Evolutionary conservation across 2,329 filamentous ascomycete genomes (phyloP).

Genomic region (Aspergillus caelatus): DNA sequence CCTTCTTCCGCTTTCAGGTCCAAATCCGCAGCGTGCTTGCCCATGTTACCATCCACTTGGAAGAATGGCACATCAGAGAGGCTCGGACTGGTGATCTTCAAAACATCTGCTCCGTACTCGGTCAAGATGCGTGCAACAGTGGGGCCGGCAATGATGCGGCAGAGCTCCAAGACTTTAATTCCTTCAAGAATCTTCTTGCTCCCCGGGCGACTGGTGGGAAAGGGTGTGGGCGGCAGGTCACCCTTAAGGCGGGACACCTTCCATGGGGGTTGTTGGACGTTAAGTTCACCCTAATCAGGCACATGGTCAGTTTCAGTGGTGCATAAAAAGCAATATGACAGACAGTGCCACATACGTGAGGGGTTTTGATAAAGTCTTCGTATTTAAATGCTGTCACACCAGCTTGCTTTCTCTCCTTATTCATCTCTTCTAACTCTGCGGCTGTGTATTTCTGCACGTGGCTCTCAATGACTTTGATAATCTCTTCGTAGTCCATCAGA

Average conservation of each 20-base stretch:
- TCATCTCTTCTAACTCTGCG: constrained; percentile 61
- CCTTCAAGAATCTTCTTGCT: constrained; percentile 51
- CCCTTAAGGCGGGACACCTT: constrained; percentile 36
- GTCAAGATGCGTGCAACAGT: constrained; percentile 69
- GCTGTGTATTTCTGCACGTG: constrained; percentile 59
- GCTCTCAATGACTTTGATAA: constrained; percentile 62
- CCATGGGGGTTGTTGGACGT: constrained; percentile 40
- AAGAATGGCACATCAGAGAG: constrained; percentile 74
- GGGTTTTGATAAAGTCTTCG: constrained; percentile 61
- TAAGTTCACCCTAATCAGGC: constrained; percentile 31
- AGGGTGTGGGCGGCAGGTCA: constrained; percentile 30
- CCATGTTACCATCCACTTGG: constrained; percentile 72
- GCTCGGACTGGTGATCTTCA: constrained; percentile 69
- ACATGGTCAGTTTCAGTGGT: not conserved
- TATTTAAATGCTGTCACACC: constrained; percentile 63
- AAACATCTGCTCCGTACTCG: constrained; percentile 71
- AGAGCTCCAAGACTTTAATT: constrained; percentile 72
- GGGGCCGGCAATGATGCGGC: constrained; percentile 73
- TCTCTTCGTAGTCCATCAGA: constrained; percentile 61
- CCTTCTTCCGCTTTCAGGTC: constrained; percentile 62
- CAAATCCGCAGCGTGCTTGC: constrained; percentile 68
- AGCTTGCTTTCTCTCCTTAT: constrained; percentile 59
- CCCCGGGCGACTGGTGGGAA: constrained; percentile 34
- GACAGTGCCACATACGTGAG: constrained; percentile 49
- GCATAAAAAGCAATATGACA: not conserved